phyloP scores from a whole-genome alignment of 371 early-diverging fungal genomes.

The Sporodiniella umbellata region DNA sequence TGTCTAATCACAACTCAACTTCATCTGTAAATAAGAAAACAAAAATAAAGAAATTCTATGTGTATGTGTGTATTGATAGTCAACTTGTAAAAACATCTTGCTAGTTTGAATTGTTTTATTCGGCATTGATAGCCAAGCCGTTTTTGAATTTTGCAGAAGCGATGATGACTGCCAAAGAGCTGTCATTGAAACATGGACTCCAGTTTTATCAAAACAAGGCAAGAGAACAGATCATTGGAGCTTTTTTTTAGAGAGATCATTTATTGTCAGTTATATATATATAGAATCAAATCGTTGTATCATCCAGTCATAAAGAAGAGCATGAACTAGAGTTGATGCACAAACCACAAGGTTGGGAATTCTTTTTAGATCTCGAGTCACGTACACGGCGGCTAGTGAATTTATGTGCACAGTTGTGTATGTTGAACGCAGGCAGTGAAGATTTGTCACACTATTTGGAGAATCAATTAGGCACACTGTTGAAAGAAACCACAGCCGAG shows the following conservation, averaged over 20 bases:
- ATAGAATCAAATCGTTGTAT: too few species aligned
- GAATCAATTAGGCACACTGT: constrained; percentile 35
- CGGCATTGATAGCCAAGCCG: constrained; percentile 23
- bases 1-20: too few species aligned
- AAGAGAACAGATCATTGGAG: too few species aligned
- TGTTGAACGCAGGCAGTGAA: constrained; percentile 42
- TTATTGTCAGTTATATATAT: too few species aligned
- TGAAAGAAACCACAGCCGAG: constrained; percentile 25
- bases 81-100: too few species aligned
- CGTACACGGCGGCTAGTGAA: constrained; percentile 46
- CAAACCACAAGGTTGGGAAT: too few species aligned
- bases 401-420: constrained; percentile 31
- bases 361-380: constrained; percentile 32
- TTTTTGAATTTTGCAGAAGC: constrained; percentile 41
- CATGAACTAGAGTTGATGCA: too few species aligned
- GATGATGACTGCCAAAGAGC: constrained; percentile 47
- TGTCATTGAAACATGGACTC: constrained; percentile 58
- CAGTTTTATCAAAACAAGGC: constrained; percentile 61
- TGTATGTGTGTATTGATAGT: too few species aligned
- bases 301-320: too few species aligned
- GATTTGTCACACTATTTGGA: constrained; percentile 48
- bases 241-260: too few species aligned
- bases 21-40: too few species aligned
- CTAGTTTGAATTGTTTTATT: constrained; percentile 24
- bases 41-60: too few species aligned